Percentiles rank a stretch among this genome's conserved stretches.
Evolutionary conservation across 768 basidiomycete genomes (phyloP).

Genomic region (Wakefieldia striispora): DNA sequence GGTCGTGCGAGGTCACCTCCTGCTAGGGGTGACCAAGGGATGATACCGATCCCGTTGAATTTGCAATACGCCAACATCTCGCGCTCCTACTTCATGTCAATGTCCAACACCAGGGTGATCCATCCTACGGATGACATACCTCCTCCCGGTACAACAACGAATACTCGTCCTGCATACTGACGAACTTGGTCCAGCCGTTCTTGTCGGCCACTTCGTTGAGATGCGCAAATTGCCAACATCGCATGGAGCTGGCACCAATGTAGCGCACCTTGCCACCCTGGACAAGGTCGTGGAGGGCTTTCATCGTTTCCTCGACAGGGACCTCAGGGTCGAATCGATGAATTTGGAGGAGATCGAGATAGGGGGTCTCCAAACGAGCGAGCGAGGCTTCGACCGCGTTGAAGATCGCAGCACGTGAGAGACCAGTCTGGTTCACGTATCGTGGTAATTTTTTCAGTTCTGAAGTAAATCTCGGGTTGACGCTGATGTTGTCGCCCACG

Average conservation of each 20-base stretch:
- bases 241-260: slow-evolving; percentile 48
- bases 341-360: slow-evolving; percentile 44
- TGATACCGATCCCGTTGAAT: slow-evolving; percentile 49
- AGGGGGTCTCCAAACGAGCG: slow-evolving; percentile 34
- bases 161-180: slow-evolving; percentile 56
- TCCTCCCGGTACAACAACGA: slow-evolving; percentile 56
- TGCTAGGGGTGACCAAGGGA: slow-evolving; percentile 49
- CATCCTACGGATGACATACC: slow-evolving; percentile 17
- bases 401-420: slow-evolving; percentile 38
- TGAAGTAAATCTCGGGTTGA: not conserved
- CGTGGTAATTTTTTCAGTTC: slow-evolving; percentile 2
- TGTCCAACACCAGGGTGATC: not conserved
- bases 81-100: slow-evolving; percentile 34
- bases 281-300: slow-evolving; percentile 49
- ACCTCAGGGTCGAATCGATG: slow-evolving; percentile 40
- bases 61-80: slow-evolving; percentile 47
- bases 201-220: slow-evolving; percentile 44
- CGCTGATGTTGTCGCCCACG: slow-evolving; percentile 7
- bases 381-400: slow-evolving; percentile 39
- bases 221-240: slow-evolving; percentile 43
- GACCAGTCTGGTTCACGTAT: slow-evolving; percentile 34
- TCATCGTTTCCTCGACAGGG: slow-evolving; percentile 47
- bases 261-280: slow-evolving; percentile 49
- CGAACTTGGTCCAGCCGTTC: slow-evolving; percentile 51
- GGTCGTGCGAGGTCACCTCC: slow-evolving; percentile 41